phyloP scores from a whole-genome alignment of 208 protist species.

The Leptomonas seymouri region DNA sequence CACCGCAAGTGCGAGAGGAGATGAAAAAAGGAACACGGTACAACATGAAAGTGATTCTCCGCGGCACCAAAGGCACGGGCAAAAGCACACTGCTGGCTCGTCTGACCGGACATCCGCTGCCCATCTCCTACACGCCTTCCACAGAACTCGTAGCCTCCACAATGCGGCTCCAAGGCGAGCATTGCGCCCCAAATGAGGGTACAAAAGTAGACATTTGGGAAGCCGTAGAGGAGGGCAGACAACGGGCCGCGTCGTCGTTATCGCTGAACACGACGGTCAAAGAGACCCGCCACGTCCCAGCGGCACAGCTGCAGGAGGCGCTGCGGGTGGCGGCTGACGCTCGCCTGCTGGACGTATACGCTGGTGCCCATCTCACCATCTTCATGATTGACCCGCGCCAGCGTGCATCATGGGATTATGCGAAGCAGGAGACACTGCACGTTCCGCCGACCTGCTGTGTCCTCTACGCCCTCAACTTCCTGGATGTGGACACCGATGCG shows the following conservation, averaged over 20 bases:
- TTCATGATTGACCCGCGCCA: constrained; percentile 73
- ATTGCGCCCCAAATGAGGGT: constrained; percentile 44
- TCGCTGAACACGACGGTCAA: constrained; percentile 6
- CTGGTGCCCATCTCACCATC: constrained; percentile 56
- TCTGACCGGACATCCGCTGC: constrained; percentile 49
- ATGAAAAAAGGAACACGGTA: constrained; percentile 67
- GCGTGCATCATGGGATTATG: constrained; percentile 66
- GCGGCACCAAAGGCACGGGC: constrained; percentile 63
- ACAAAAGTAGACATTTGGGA: constrained; percentile 87
- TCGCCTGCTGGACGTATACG: constrained; percentile 64
- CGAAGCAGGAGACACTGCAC: constrained; percentile 48
- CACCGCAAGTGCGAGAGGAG: constrained; percentile 57
- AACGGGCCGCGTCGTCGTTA: constrained; percentile 10
- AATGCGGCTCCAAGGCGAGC: constrained; percentile 46
- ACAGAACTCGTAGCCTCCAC: constrained; percentile 62
- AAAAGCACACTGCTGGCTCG: constrained; percentile 76
- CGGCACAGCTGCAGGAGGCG: constrained; percentile 34
- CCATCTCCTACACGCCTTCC: constrained; percentile 57
- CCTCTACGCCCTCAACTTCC: constrained; percentile 73
- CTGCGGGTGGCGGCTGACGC: constrained; percentile 44
- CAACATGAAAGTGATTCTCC: constrained; percentile 87
- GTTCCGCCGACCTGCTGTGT: constrained; percentile 65
- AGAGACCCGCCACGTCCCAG: constrained; percentile 5
- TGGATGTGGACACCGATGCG: constrained; percentile 29
- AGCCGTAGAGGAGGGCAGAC: constrained; percentile 58